These are phyloP conservation scores for Apiotrichum domesticum DNA, from an alignment of 1,284 basidiomycete genomes.

Conservation along the genomic window DNA sequence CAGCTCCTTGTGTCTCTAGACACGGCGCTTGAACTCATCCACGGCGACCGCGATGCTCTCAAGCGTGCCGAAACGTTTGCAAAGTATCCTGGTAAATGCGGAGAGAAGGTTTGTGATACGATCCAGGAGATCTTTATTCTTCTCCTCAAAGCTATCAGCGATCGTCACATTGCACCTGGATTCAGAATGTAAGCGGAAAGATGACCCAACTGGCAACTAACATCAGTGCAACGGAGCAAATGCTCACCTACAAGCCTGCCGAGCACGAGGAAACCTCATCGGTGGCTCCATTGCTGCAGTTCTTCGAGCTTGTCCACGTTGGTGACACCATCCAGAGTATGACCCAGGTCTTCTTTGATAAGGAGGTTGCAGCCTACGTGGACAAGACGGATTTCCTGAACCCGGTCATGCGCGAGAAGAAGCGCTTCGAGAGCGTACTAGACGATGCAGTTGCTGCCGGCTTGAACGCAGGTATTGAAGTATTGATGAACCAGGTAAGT, in stretches of 20 bases:
- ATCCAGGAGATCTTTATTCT: constrained; percentile 89
- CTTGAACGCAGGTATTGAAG: constrained; percentile 88
- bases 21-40: constrained; percentile 83
- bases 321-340: constrained; percentile 97
- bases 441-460: constrained; percentile 92
- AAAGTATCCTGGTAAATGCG: constrained; percentile 75
- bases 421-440: constrained; percentile 81
- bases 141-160: constrained; percentile 68
- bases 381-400: constrained; percentile 92
- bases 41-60: constrained; percentile 79
- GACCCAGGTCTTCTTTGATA: constrained; percentile 96
- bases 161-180: constrained; percentile 76
- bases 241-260: constrained; percentile 77
- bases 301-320: constrained; percentile 95
- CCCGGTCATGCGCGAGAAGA: constrained; percentile 89
- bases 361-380: constrained; percentile 81
- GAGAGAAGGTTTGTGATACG: constrained; percentile 72
- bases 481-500: constrained; percentile 85
- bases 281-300: constrained; percentile 88
- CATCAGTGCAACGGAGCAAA: constrained; percentile 69
- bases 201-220: background rate
- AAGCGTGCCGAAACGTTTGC: constrained; percentile 88
- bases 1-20: constrained; percentile 88
- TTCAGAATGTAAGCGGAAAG: constrained; percentile 63
- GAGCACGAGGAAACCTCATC: constrained; percentile 70